Base-by-base conservation (phyloP, 2,329 filamentous ascomycete genomes). In the Mariannaea sp. region DNA sequence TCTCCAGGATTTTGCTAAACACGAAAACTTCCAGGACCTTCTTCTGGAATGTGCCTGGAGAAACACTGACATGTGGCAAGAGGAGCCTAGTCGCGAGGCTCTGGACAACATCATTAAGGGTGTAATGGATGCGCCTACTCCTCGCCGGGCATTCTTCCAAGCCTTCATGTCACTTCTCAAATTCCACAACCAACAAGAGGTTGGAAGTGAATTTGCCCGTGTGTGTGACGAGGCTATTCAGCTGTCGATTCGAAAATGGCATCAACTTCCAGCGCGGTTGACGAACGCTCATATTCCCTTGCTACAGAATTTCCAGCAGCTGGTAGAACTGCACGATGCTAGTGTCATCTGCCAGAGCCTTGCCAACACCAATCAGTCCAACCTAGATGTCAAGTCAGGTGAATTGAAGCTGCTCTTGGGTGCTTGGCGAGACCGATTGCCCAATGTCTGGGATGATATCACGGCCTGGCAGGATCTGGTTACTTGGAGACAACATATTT, bases 401-500 rank as follows among this genome's bases (percentile, higher is more conserved):
- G 95, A 99, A 75, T 82, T 99, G 2, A 99, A 99, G 75, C 76
- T 99, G 46, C 83, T 97, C 3, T 82, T 99, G 5, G 91, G 91
- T 49, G 94, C 93, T 7, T 99, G 94, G 94, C 86, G 94, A 53
- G 94, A 99, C 70, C 85, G 94, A 42, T 77, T 99, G 46, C 94
- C 94, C 2, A 99, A 99, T 68, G 89, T 96, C 3, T 99, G 94
- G 94, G 94, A 99, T 70, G 94, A 99, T 71, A 99, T 99, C 72
- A 96, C 95, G 60, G 91, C 94, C 32, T 99, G 94, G 94, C 94
- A 99, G 71, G 95, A 99, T 69, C 79, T 99, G 33, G 94, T 99
- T n/a, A 99, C 94, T 1, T 99, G 94, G 94, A 86, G 94, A 62
- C 95, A 99, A 70, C 94, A 99, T 72, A 97, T 99, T 56, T 99